Base-by-base conservation (phyloP, 225 moss, liverwort and hornwort genomes). In the Climacium dendroides region DNA sequence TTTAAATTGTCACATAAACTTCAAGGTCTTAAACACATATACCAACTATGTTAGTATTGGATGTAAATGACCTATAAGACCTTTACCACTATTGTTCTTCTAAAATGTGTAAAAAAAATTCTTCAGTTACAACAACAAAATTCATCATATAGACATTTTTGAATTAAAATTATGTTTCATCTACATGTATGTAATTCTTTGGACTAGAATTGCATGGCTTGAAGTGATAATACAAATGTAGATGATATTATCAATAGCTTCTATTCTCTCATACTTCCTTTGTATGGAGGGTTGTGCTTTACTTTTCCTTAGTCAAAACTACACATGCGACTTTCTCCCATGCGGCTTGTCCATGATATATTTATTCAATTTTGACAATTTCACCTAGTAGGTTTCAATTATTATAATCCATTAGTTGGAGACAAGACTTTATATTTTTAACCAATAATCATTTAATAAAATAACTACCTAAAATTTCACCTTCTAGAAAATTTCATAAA, bases 241-340 rank as follows among this genome's bases (percentile, higher is more conserved):
- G 37, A 67, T 48, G 48, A 74, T 48, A 74, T 32, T 4, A 30
- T 19, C 0, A 18, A n/a, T 7, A 0, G 0, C 0, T 3, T 45
- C 1, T 29, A 2, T 18, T 73, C 6, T 45, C 9, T 17, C 1
- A 0, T 3, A 72, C 6, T 72, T 72, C 17, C 1, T 72, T 1
- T 29, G 0, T 18, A 45, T 29, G 11, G 18, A 47, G 6, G 45
- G 28, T 2, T 0, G 1, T 28, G 6, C 17, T 72, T 45, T 16
- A 11, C 10, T 5, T 4, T 3, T 6, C 6, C 3, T 1, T 5
- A 0, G 2, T 43, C 1, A 2, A 1, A 28, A 71, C 0, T 0
- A 43, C 28, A 10, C 0, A 2, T 45, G 43, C 0, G 0, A 45
- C 0, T 16, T 72, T 45, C 1, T 0, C 5, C 1, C 2, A 19